These are phyloP conservation scores for Fistulifera pelliculosa DNA, from an alignment of 108 stramenopile species.

Conservation along the genomic window DNA sequence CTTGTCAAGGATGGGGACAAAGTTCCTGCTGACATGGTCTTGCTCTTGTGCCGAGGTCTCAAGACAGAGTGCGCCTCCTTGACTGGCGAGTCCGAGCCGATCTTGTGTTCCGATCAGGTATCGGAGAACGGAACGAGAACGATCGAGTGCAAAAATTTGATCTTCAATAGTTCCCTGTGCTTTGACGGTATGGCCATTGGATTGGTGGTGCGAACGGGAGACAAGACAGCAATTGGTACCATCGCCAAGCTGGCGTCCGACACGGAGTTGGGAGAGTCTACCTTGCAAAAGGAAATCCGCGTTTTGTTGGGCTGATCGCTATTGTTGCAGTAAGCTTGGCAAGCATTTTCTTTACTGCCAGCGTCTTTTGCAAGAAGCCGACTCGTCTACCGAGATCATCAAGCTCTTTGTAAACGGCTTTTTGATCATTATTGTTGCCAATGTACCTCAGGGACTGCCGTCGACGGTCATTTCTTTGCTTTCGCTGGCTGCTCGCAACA, in stretches of 20 bases:
- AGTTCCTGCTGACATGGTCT: slow-evolving; percentile 86
- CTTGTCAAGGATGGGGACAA: slow-evolving; percentile 88
- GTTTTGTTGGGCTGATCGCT: slow-evolving; percentile 74
- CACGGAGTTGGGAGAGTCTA: slow-evolving; percentile 68
- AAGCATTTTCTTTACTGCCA: slow-evolving; percentile 59
- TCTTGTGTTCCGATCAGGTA: too few species aligned
- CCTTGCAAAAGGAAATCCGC: slow-evolving; percentile 80
- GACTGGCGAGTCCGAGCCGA: slow-evolving; percentile 83
- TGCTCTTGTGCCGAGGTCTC: slow-evolving; percentile 68
- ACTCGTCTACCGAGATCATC: too few species aligned
- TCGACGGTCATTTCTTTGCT: too few species aligned
- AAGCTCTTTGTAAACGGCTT: slow-evolving; percentile 62
- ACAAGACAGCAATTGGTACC: slow-evolving; percentile 71
- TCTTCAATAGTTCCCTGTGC: too few species aligned
- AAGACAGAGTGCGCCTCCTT: slow-evolving; percentile 90
- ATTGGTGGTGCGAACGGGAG: slow-evolving; percentile 59
- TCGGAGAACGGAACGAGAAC: slow-evolving; percentile 41
- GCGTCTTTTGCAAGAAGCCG: slow-evolving; percentile 62
- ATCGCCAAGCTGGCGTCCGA: slow-evolving; percentile 70
- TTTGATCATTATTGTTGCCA: slow-evolving; percentile 77
- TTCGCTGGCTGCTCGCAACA: too few species aligned
- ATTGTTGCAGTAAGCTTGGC: slow-evolving; percentile 64
- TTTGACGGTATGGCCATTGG: slow-evolving; percentile 63
- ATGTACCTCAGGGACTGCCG: too few species aligned
- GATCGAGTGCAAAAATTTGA: too few species aligned